Percentiles rank a stretch among this genome's conserved stretches.
These are phyloP conservation scores for Fonticula alba DNA, from an alignment of 78 protist genomes.

Conservation along the genomic window DNA sequence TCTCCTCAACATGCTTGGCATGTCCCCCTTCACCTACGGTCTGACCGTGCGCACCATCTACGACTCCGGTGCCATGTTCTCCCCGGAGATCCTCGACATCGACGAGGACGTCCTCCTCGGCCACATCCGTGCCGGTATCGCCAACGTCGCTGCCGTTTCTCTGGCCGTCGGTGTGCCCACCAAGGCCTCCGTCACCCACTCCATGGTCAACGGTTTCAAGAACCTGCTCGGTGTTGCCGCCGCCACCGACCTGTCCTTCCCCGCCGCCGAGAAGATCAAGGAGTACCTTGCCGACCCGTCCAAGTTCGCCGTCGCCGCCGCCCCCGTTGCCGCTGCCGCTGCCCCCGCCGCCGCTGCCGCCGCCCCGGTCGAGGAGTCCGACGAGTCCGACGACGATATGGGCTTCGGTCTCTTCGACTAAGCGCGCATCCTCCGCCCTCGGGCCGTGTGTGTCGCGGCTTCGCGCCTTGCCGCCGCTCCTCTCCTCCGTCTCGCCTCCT, in stretches of 20 bases:
- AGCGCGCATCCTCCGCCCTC: too few species aligned
- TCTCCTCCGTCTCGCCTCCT: too few species aligned
- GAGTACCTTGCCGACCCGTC: slow-evolving; percentile 19
- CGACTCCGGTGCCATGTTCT: slow-evolving; percentile 78
- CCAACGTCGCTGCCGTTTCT: slow-evolving; percentile 73
- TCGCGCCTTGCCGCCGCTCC: too few species aligned
- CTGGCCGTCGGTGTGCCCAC: slow-evolving; percentile 73
- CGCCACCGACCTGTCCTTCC: slow-evolving; percentile 66
- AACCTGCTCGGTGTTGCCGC: slow-evolving; percentile 77
- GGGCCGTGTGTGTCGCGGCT: too few species aligned
- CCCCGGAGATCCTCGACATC: slow-evolving; percentile 67
- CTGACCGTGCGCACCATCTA: slow-evolving; percentile 47
- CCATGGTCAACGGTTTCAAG: slow-evolving; percentile 75
- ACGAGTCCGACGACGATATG: slow-evolving; percentile 1
- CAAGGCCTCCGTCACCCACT: slow-evolving; percentile 81
- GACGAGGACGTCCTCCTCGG: slow-evolving; percentile 53
- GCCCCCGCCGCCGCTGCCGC: slow-evolving; percentile 19
- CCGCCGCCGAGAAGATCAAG: slow-evolving; percentile 29
- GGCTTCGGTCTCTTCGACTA: slow-evolving; percentile 23
- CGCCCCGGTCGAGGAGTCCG: background rate
- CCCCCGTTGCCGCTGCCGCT: slow-evolving; percentile 16
- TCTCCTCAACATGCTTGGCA: slow-evolving; percentile 86
- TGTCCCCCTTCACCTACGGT: slow-evolving; percentile 94
- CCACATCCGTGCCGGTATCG: slow-evolving; percentile 38
- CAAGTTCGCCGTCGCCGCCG: slow-evolving; percentile 1